These are phyloP conservation scores for Colletotrichum cereale DNA, from an alignment of 2,329 filamentous ascomycete species.

Conservation along the genomic window DNA sequence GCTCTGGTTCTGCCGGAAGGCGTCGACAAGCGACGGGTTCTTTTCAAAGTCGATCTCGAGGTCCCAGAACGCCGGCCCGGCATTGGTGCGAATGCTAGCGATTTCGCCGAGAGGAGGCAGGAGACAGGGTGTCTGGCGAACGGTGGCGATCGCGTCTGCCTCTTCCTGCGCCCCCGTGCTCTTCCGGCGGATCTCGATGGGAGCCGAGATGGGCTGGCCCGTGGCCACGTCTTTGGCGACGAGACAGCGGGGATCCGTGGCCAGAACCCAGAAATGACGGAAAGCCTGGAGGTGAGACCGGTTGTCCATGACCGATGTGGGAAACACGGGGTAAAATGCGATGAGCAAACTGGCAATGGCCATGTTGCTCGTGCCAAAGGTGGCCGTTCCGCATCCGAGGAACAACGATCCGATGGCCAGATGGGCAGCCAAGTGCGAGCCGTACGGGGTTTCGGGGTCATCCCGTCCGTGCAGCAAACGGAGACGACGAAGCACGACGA, in stretches of 20 bases:
- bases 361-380: conserved; percentile 88
- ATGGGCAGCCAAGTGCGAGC: conserved; percentile 92
- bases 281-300: conserved; percentile 95
- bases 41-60: conserved; percentile 79
- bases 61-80: conserved; percentile 81
- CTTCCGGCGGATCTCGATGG: conserved; percentile 74
- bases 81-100: conserved; percentile 68
- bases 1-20: conserved; percentile 78
- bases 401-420: conserved; percentile 93
- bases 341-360: conserved; percentile 89
- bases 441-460: conserved; percentile 87
- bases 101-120: conserved; percentile 76
- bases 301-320: conserved; percentile 90
- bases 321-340: conserved; percentile 95
- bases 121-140: conserved; percentile 69
- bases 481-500: conserved; percentile 85
- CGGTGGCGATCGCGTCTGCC: conserved; percentile 43
- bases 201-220: conserved; percentile 80
- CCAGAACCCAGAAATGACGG: conserved; percentile 96
- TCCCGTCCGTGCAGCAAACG: conserved; percentile 89
- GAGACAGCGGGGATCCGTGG: conserved; percentile 89
- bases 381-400: conserved; percentile 91
- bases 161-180: conserved; percentile 41
- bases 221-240: conserved; percentile 90
- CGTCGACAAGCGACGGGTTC: conserved; percentile 70